Percentiles rank a stretch among this genome's conserved stretches.
phyloP scores from a whole-genome alignment of 1,284 basidiomycete genomes.

The Marasmius tenuissimus region DNA sequence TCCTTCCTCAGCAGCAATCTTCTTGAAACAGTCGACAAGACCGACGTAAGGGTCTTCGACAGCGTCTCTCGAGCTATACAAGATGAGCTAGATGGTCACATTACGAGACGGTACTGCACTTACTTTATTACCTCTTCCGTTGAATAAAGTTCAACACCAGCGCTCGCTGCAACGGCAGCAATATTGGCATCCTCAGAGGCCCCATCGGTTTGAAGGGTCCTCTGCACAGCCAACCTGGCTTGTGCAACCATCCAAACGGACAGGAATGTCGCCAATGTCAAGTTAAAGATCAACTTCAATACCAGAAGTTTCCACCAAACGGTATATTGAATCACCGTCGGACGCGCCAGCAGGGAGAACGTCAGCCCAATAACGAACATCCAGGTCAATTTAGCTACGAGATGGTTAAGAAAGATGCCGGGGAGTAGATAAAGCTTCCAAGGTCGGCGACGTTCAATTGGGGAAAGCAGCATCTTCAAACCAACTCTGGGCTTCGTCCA shows the following conservation, averaged over 20 bases:
- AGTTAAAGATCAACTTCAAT: background rate
- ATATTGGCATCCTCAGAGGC: no score
- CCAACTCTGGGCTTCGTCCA: background rate
- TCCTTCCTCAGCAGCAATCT: background rate
- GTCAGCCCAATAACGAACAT: background rate
- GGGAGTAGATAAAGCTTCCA: constrained; percentile 1
- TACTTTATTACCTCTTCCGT: no score
- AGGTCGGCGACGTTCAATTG: background rate
- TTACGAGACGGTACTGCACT: background rate
- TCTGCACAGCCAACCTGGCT: no score
- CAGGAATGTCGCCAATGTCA: no score
- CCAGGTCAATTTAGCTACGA: background rate
- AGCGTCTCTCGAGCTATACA: background rate
- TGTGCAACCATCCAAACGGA: no score
- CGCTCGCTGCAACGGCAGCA: no score
- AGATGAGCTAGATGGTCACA: no score
- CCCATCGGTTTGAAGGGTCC: no score
- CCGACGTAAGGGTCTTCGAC: no score
- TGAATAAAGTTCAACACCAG: no score
- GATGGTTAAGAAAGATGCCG: background rate
- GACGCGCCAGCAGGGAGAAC: background rate
- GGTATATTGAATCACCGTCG: background rate
- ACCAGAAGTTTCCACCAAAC: background rate
- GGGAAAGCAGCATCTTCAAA: background rate
- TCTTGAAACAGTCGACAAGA: background rate